Evolutionary conservation across 192 early-diverging fungal species (phyloP), one percentile per base, ranked within the genome.

Genomic region (Rhizoclosmatium globosum): DNA sequence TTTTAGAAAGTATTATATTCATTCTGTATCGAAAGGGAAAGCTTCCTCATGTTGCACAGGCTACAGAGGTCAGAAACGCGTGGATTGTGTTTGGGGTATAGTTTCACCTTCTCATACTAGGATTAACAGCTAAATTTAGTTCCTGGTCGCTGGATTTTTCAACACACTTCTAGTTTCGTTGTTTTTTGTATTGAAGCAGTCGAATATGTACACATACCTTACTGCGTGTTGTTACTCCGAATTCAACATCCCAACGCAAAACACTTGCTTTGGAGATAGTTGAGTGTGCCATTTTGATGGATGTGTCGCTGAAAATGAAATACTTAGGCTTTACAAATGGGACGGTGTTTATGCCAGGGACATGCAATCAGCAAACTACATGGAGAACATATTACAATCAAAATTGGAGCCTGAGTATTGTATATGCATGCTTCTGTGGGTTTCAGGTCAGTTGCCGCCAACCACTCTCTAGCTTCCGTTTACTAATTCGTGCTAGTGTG

Each of bases 391-490:
- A 15, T 0, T 74, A 62, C 38, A 19, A 46, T 6, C 38, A 43
- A 62, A 62, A 60, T 56, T 19, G 9, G 7, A 42, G 45, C 23
- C 17, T 62, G n/a, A 74, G 72, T 43, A 13, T 47, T 19, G 13
- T 59, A 13, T 59, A 62, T 47, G 72, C 72, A 7, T n/a, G 23
- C 4, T 74, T 74, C 46, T 74, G 72, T 44, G 72, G n/a, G 23
- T 74, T 62, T 74, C 72, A 74, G 72, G 72, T 74, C 13, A 23
- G 70, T 13, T 31, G 13, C 39, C 13, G 64, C 21, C 13, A 65
- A n/a, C 64, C 53, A 57, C 19, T 19, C 39, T 1, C 67, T 11
- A 43, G 23, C 67, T 68, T 41, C 13, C n/a, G 38, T 64, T 41
- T 64, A 21, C 62, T 64, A 0, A n/a, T 1, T 1, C 21, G 50